phyloP scores from a whole-genome alignment of 768 basidiomycete genomes.

The Terana coerulea region DNA sequence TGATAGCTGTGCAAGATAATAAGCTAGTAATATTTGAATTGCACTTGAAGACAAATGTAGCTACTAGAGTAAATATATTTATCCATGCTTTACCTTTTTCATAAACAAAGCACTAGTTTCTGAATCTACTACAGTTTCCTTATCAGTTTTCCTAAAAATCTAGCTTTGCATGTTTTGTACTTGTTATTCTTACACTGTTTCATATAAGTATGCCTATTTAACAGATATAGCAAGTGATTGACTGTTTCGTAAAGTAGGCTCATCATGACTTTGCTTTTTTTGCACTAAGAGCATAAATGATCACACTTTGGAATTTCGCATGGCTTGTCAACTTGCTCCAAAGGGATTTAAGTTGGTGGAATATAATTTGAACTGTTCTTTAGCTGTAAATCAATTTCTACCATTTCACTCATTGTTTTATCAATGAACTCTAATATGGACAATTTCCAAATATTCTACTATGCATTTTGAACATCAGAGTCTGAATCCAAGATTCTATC shows the following conservation, averaged over 20 bases:
- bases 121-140: slow-evolving; percentile 27
- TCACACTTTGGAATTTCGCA: too few relatives aligned
- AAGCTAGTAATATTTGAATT: slow-evolving; percentile 39
- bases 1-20: slow-evolving; percentile 37
- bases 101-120: slow-evolving; percentile 25
- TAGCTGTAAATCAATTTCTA: too few relatives aligned
- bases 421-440: slow-evolving; percentile 29
- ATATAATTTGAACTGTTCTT: too few relatives aligned
- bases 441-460: slow-evolving; percentile 28
- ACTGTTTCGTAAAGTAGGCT: slow-evolving; percentile 3
- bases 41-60: slow-evolving; percentile 33
- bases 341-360: too few relatives aligned
- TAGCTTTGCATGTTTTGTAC: slow-evolving; percentile 27
- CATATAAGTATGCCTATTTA: slow-evolving; percentile 5
- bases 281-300: too few relatives aligned
- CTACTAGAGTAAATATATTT: slow-evolving; percentile 29
- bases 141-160: slow-evolving; percentile 26
- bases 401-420: slow-evolving; percentile 19
- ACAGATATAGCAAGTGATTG: slow-evolving; percentile 9
- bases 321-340: too few relatives aligned
- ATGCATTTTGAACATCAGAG: slow-evolving; percentile 24
- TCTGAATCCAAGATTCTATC: slow-evolving; percentile 23
- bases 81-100: slow-evolving; percentile 32
- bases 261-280: too few relatives aligned
- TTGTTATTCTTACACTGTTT: slow-evolving; percentile 29